Evolutionary conservation across 2,329 filamentous ascomycete genomes (phyloP).

Genomic region (Aspergillus fijiensis): DNA sequence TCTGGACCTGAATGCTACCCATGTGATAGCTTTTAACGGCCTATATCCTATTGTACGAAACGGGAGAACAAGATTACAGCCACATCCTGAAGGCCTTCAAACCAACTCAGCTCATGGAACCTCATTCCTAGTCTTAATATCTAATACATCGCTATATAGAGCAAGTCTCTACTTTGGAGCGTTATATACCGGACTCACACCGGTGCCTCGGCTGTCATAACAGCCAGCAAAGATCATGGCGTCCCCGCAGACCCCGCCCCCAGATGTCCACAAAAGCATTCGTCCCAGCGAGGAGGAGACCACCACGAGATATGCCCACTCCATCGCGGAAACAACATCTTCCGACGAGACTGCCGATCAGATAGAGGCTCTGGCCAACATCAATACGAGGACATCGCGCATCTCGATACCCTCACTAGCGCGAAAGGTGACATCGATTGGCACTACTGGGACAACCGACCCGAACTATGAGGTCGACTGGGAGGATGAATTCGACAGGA

Average conservation of each 20-base stretch:
- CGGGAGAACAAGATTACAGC: neutral
- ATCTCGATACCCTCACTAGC: slow-evolving; percentile 37
- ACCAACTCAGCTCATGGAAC: too few species aligned
- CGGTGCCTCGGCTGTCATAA: neutral
- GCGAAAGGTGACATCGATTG: slow-evolving; percentile 45
- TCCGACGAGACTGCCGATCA: slow-evolving; percentile 29
- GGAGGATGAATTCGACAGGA: slow-evolving; percentile 58
- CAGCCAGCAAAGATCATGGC: slow-evolving; percentile 23
- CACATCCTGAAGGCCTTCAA: neutral
- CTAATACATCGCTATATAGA: too few species aligned
- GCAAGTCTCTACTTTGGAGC: too few species aligned
- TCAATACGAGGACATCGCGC: slow-evolving; percentile 33
- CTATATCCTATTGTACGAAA: neutral
- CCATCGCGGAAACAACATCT: slow-evolving; percentile 28
- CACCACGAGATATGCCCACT: slow-evolving; percentile 23
- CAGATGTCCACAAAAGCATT: slow-evolving; percentile 23
- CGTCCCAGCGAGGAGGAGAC: slow-evolving; percentile 16
- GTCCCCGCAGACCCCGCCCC: slow-evolving; percentile 9
- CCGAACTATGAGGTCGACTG: slow-evolving; percentile 73
- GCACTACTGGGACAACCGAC: slow-evolving; percentile 49
- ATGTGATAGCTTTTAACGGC: neutral
- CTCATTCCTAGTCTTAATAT: too few species aligned
- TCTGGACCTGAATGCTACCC: neutral
- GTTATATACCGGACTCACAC: neutral
- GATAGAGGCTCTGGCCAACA: slow-evolving; percentile 26